Percentiles rank a stretch among this genome's conserved stretches.
These are phyloP conservation scores for Larix kaempferi DNA, from an alignment of 75 land plant genomes.

Conservation along the genomic window DNA sequence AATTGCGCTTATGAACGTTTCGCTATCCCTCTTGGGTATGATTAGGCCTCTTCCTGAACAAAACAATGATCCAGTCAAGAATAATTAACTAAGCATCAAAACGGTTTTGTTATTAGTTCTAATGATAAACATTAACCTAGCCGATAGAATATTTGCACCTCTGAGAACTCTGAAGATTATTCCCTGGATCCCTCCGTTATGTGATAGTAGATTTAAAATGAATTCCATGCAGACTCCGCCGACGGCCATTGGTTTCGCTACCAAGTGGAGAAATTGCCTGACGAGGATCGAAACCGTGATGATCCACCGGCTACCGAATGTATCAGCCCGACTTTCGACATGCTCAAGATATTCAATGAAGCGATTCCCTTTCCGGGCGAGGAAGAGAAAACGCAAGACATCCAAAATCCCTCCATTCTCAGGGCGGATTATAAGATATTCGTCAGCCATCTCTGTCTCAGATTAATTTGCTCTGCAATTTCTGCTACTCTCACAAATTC, in stretches of 20 bases:
- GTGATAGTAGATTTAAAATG: conserved; percentile 42
- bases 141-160: conserved; percentile 18
- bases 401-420: conserved; percentile 5
- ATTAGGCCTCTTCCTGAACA: not conserved
- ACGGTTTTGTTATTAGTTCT: no score
- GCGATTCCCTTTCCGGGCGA: not conserved
- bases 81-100: not conserved
- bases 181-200: conserved; percentile 34
- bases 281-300: conserved; percentile 41
- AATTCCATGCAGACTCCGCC: conserved; percentile 40
- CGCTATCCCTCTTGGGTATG: conserved; percentile 9
- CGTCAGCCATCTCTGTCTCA: not conserved
- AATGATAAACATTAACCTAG: no score
- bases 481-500: no score
- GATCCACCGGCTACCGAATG: conserved; percentile 34
- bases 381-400: not conserved
- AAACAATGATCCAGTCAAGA: not conserved
- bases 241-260: conserved; percentile 39
- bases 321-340: no score
- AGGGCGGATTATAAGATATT: conserved; percentile 12
- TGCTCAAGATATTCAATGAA: conserved; percentile 8
- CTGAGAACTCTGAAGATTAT: conserved; percentile 32
- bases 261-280: conserved; percentile 25
- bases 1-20: conserved; percentile 16
- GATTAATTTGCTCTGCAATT: no score